Conservation (phyloP, 208 protist species). For the Acanthamoeba sp. region DNA sequence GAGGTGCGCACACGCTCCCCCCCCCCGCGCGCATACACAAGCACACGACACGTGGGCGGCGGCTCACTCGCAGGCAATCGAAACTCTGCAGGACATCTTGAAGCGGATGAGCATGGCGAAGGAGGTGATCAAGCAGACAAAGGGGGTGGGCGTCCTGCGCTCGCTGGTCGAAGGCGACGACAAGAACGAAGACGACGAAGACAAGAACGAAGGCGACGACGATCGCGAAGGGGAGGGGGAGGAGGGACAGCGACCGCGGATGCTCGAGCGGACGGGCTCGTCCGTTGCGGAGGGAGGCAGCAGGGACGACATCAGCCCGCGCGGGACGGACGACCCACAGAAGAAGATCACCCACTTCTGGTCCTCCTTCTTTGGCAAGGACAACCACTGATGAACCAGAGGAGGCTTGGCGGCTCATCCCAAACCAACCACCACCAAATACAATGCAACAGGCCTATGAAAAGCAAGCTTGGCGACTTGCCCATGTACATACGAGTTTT, state of each 20-base stretch:
- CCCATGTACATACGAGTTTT: too few species aligned
- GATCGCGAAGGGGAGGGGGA: background rate
- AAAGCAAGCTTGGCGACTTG: too few species aligned
- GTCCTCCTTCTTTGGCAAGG: conserved; percentile 67
- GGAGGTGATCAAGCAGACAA: conserved; percentile 37
- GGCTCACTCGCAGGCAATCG: background rate
- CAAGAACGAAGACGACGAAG: background rate
- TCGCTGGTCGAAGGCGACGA: background rate
- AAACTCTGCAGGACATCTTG: conserved; percentile 40
- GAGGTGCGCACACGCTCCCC: background rate
- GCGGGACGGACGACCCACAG: conserved; percentile 22
- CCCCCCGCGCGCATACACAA: background rate
- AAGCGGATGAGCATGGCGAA: conserved; percentile 45
- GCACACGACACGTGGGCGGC: background rate
- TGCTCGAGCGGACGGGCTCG: too few species aligned
- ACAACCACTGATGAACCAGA: background rate
- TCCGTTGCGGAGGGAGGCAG: too few species aligned
- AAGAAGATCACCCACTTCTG: conserved; percentile 68
- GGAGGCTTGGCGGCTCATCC: too few species aligned
- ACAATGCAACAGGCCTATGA: too few species aligned
- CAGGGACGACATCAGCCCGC: background rate
- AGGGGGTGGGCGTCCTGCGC: background rate
- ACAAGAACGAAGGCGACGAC: background rate
- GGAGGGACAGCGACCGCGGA: background rate
- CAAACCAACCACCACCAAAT: too few species aligned